Base-by-base conservation (phyloP, 192 early-diverging fungal species). In the Coemansia sp. region DNA sequence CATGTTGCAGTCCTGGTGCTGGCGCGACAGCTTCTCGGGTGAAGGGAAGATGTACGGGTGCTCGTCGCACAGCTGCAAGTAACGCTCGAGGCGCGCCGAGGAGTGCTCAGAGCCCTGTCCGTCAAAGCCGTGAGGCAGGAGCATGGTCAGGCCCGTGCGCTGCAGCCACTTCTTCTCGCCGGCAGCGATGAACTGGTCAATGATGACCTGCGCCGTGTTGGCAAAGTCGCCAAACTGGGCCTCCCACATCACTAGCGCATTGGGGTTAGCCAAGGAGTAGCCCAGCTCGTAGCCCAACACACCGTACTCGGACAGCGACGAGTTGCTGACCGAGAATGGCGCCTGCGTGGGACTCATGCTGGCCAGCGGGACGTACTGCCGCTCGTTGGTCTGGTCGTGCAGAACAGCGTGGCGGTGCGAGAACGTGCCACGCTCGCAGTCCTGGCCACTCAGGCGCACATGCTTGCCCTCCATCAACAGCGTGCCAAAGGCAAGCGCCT, bases 81-180 rank as follows among this genome's bases (percentile, higher is more conserved):
- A 99, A 66, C 97, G 93, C 87, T 99, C 97, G 63, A 98, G 86
- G 70, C 97, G 90, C 40, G 94, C 89, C 11, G 94, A 95, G 43
- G 97, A 99, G 87, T 99, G 97, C 84, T 99, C 97, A 27, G 97
- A 96, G 50, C 97, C 97, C 86, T 97, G 95, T 60, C 97, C 97
- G 79, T 99, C 97, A 83, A 95, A 99, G 65, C 97, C 97, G 83
- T 99, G 97, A 15, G 97, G 97, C 65, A 99, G 87, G 53, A 95
- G 87, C 87, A 97, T 87, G 41, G 95, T 92, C 73, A 99, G 83
- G 53, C 97, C 97, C 41, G 95, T 95, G 85, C 94, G 93, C 85
- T 96, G 95, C 65, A 97, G 86, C 97, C 97, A 99, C 85, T 99
- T 99, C 74, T 95, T 93, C 85, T 99, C 97, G 70, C 96, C 97